Conservation (phyloP, 331 rosid species). For the Phaseolus coccineus region DNA sequence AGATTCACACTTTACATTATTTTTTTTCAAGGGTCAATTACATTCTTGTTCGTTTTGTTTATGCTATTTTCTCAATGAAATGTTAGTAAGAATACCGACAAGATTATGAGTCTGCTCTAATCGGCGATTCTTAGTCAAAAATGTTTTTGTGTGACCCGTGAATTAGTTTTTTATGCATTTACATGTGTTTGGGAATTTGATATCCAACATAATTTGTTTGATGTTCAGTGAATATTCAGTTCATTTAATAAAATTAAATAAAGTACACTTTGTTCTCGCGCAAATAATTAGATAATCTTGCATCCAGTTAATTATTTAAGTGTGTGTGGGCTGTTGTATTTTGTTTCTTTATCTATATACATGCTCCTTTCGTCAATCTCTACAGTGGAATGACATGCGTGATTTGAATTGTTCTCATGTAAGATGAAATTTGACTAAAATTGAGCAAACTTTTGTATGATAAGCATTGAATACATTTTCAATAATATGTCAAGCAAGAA, state of each 20-base stretch:
- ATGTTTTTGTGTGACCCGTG: conserved; percentile 5
- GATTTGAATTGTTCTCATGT: not conserved
- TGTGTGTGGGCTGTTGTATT: not conserved
- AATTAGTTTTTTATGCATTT: not conserved
- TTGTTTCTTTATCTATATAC: not conserved
- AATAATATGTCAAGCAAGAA: too few species aligned
- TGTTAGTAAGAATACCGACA: not conserved
- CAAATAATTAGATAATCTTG: not conserved
- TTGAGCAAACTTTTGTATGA: not conserved
- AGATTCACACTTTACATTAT: not conserved
- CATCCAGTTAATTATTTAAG: not conserved
- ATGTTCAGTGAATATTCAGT: not conserved
- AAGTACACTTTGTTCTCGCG: not conserved
- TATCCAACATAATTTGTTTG: conserved; percentile 9
- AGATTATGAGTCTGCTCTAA: not conserved
- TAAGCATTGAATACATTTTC: too few species aligned
- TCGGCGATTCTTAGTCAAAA: not conserved
- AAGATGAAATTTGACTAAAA: not conserved
- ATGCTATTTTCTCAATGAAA: not conserved
- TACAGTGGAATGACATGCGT: not conserved
- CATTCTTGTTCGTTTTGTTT: not conserved
- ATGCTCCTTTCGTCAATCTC: not conserved
- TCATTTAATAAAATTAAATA: not conserved
- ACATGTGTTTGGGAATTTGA: conserved; percentile 22
- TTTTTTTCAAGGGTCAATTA: not conserved